Base-by-base conservation (phyloP, 371 early-diverging fungal species). In the Apophysomyces trapeziformis region DNA sequence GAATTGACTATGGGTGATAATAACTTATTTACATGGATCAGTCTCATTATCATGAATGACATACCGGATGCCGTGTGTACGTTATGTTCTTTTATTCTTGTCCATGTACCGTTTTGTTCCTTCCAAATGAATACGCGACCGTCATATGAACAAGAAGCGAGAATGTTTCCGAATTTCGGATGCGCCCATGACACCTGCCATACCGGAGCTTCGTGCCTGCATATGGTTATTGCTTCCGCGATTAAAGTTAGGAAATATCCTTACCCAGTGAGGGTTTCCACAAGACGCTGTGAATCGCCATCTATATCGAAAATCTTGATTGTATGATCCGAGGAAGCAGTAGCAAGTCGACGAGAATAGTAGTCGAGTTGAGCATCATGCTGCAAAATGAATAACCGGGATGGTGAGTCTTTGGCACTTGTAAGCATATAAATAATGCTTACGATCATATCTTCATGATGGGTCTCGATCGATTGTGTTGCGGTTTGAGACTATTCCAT, bases 151-250 rank as follows among this genome's bases (percentile, higher is more conserved):
- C 97, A 96, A 13, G 97, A 96, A 11, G 98, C 99, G 47, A 99
- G 84, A 57, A 98, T 90, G 67, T 86, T 91, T 58, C 98, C 98
- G 75, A 93, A 98, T 78, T 96, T 96, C 43, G 99, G 99, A 74
- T 99, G 99, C 5, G 97, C 97, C 99, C 99, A 99, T 12, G 96
- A 84, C n/a, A 99, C 95, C 78, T 96, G 96, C 99, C 99, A 99
- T n/a, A 99, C 98, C 5, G 99, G 99, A 12, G 98, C 98, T 60
- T 94, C 92, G 73, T 99, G 98, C 16, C 96, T 94, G 50, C 21
- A 50, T 50, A 1, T 16, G 3, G 9, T 50, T 50, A 50, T 16
- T 43, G 16, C 45, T 14, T 26, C 5, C 13, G 41, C 4, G 60
- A 63, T 21, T 26, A 26, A 26, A 47, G 38, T 41, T 38, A 60